Evolutionary conservation across 164 flowering plant genomes (phyloP).

Genomic region (Tinospora cordifolia): DNA sequence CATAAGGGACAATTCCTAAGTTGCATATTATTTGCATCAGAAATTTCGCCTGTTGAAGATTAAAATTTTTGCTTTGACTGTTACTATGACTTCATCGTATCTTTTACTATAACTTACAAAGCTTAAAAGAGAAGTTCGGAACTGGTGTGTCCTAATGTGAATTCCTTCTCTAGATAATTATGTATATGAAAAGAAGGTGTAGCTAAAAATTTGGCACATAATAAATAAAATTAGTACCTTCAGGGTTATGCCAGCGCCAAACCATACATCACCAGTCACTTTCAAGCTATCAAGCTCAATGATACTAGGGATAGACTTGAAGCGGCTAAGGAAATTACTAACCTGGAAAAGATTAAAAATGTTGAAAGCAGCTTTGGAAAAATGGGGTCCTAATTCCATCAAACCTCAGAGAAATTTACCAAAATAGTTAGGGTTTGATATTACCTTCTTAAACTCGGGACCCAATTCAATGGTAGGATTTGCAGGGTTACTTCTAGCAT

Average conservation of each 20-base stretch:
- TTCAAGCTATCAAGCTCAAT: slow-evolving; percentile 82
- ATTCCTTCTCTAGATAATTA: too few relatives aligned
- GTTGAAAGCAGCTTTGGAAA: not conserved
- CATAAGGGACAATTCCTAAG: too few relatives aligned
- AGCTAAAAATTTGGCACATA: not conserved
- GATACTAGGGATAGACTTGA: slow-evolving; percentile 93
- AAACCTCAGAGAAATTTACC: not conserved
- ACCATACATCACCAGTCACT: slow-evolving; percentile 95
- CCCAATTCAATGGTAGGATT: slow-evolving; percentile 89
- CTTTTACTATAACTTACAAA: too few relatives aligned
- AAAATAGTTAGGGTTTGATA: not conserved
- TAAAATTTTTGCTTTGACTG: too few relatives aligned
- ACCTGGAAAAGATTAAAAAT: slow-evolving; percentile 39
- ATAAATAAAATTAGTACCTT: slow-evolving; percentile 48
- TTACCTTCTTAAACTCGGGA: slow-evolving; percentile 93
- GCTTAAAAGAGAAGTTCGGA: too few relatives aligned
- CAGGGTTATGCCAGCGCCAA: slow-evolving; percentile 62
- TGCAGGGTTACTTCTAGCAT: slow-evolving; percentile 60
- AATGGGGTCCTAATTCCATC: not conserved
- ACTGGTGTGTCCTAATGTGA: too few relatives aligned
- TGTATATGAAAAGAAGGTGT: not conserved
- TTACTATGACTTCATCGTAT: too few relatives aligned
- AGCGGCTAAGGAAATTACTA: slow-evolving; percentile 62
- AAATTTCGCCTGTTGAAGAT: too few relatives aligned
- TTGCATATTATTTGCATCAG: too few relatives aligned